Evolutionary conservation across 2,329 filamentous ascomycete genomes (phyloP), one percentile per base, ranked within the genome.

Genomic region (Pseudopithomyces chartarum): DNA sequence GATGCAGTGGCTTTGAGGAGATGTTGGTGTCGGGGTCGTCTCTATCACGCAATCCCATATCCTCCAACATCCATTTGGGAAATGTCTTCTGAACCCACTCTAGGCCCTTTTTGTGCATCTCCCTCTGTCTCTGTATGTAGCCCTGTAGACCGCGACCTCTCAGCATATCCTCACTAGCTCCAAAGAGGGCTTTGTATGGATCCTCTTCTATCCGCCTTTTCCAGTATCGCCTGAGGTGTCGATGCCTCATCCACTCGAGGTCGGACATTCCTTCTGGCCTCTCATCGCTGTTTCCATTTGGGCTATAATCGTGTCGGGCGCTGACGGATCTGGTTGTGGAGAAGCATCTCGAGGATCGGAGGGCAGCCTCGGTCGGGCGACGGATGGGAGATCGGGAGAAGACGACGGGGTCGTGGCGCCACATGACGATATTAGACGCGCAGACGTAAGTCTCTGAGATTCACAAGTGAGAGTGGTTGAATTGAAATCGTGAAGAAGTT

Each of bases 141-240:
- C 47, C 22, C n/a, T 40, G 43, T 52, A 69, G 46, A 3, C 71
- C 71, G 54, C 68, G 69, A 23, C 71, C 73, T 52, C 34, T 65
- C 29, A 74, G 54, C 68, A 72, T 71, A 17, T 68, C 64, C 52
- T 76, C 68, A 43, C 73, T 75, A 2, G 74, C 75, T 2, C 78
- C 79, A 53, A 80, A 80, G 32, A 80, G 62, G 8, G 75, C 71
- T 51, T 73, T 69, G 52, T 81, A 80, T 11, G 79, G 78, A 52
- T 80, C 75, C 17, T 73, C 65, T 38, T 76, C 68, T 33, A 80
- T 48, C 23, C 61, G 57, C 58, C 59, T 64, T 56, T 62, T 69
- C 71, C 69, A 74, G 38, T 36, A 36, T n/a, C 53, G 61, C 19
- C 60, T 58, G 32, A 69, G 68, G 33, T 70, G 65, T 39, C 68